Evolutionary conservation across 1,284 basidiomycete species (phyloP).

Genomic region (Fomitopsis palustris): DNA sequence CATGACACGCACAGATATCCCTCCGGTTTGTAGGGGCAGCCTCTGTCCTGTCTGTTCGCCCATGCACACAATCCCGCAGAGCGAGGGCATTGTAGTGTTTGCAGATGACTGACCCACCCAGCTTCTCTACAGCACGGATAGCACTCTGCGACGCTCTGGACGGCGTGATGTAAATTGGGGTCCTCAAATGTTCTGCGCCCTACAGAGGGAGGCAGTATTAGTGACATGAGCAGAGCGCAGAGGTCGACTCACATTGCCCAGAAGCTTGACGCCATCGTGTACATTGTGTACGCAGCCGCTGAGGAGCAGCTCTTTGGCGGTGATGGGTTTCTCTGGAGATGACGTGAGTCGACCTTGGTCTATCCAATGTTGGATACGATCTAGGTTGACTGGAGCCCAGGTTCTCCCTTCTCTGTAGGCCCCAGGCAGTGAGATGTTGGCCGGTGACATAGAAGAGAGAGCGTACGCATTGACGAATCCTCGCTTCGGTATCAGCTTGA

Average conservation of each 20-base stretch:
- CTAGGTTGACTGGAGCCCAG: conserved; percentile 84
- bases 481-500: conserved; percentile 89
- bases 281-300: conserved; percentile 89
- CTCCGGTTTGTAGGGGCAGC: conserved; percentile 82
- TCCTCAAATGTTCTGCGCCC: conserved; percentile 66
- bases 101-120: conserved; percentile 85
- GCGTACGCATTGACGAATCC: conserved; percentile 92
- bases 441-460: background rate
- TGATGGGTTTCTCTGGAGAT: conserved; percentile 82
- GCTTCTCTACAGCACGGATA: conserved; percentile 79
- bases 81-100: conserved; percentile 91
- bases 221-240: background rate
- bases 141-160: conserved; percentile 87
- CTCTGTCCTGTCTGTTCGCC: conserved; percentile 59
- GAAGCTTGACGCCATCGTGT: conserved; percentile 88
- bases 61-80: conserved; percentile 78
- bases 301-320: conserved; percentile 79
- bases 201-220: conserved; percentile 24
- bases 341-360: conserved; percentile 80
- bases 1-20: conserved; percentile 69
- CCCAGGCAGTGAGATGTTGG: conserved; percentile 2
- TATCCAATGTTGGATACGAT: conserved; percentile 90
- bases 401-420: conserved; percentile 59
- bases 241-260: conserved; percentile 66
- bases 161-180: conserved; percentile 79